Percentiles rank a stretch among this genome's conserved stretches.
These are phyloP conservation scores for Hypoxylon sp. DNA, from an alignment of 2,329 filamentous ascomycete species.

Conservation along the genomic window DNA sequence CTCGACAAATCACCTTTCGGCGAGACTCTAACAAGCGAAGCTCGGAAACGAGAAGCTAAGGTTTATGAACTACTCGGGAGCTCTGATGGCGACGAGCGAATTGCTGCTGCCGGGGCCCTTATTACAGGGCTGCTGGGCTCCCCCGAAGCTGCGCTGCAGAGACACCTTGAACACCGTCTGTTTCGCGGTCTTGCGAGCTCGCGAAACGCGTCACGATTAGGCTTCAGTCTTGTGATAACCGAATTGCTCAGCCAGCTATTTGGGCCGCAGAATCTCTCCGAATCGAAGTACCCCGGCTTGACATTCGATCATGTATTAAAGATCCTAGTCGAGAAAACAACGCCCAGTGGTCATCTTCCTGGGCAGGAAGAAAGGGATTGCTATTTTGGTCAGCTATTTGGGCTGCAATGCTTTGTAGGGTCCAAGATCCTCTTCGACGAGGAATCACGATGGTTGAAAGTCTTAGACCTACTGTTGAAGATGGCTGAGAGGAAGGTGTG, in stretches of 20 bases:
- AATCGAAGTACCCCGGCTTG: conserved; percentile 63
- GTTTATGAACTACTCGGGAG: conserved; percentile 73
- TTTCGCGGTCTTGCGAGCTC: conserved; percentile 91
- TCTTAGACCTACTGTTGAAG: conserved; percentile 79
- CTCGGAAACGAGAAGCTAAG: conserved; percentile 67
- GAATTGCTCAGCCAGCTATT: conserved; percentile 82
- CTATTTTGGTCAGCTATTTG: conserved; percentile 87
- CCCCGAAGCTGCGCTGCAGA: conserved; percentile 65
- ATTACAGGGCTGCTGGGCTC: conserved; percentile 66
- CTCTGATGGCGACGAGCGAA: conserved; percentile 66
- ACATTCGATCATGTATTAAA: conserved; percentile 67
- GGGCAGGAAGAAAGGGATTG: conserved; percentile 87
- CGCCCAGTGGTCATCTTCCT: conserved; percentile 64
- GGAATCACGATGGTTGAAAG: conserved; percentile 69
- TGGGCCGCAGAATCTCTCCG: conserved; percentile 59
- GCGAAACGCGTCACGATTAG: conserved; percentile 86
- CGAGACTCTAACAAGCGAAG: conserved; percentile 63
- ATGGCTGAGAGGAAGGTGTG: conserved; percentile 86
- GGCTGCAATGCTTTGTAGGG: conserved; percentile 85
- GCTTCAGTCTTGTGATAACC: conserved; percentile 89
- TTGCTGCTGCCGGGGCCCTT: conserved; percentile 69
- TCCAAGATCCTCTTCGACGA: conserved; percentile 77
- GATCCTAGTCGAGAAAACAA: conserved; percentile 67
- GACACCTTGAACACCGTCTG: conserved; percentile 74
- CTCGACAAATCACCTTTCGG: conserved; percentile 62